phyloP scores from a whole-genome alignment of 495 filamentous ascomycete species.

The Clohesyomyces aquaticus region DNA sequence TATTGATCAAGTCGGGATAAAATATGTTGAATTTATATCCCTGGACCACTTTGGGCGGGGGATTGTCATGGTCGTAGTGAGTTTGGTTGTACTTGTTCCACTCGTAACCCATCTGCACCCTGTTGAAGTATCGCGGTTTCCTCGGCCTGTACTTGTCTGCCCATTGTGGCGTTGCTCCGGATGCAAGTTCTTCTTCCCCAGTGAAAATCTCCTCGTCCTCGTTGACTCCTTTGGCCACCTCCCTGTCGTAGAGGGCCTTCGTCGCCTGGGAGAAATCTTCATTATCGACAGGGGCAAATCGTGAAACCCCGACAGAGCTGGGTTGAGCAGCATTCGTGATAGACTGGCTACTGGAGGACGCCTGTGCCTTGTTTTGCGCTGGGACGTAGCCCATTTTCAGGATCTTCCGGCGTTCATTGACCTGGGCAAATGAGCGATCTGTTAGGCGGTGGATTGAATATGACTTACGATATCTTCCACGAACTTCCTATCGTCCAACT shows the following conservation, averaged over 20 bases:
- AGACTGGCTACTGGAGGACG: constrained; percentile 30
- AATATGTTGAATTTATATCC: constrained; percentile 99
- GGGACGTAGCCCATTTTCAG: constrained; percentile 73
- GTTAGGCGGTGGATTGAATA: not conserved
- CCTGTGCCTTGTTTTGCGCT: constrained; percentile 52
- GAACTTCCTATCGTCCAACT: constrained; percentile 65
- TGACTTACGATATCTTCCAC: constrained; percentile 60
- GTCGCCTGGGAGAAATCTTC: constrained; percentile 92
- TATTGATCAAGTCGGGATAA: constrained; percentile 98
- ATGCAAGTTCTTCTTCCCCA: constrained; percentile 79
- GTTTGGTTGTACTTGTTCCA: constrained; percentile 99
- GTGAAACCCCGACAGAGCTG: constrained; percentile 58
- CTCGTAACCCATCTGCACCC: constrained; percentile 98
- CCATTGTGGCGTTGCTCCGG: constrained; percentile 70
- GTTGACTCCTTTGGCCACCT: constrained; percentile 86
- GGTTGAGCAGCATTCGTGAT: constrained; percentile 45
- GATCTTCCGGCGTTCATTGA: constrained; percentile 65
- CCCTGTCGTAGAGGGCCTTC: constrained; percentile 87
- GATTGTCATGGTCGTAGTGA: constrained; percentile 98
- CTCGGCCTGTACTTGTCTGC: constrained; percentile 86
- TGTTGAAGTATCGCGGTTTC: constrained; percentile 96
- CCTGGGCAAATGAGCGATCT: constrained; percentile 40
- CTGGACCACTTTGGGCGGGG: constrained; percentile 96
- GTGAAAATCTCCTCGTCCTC: constrained; percentile 98
- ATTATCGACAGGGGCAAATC: constrained; percentile 74